A percentile compares a stretch with the other conserved stretches of the same genome.
phyloP scores from a whole-genome alignment of 768 basidiomycete genomes.

The Polyporus arcularius region DNA sequence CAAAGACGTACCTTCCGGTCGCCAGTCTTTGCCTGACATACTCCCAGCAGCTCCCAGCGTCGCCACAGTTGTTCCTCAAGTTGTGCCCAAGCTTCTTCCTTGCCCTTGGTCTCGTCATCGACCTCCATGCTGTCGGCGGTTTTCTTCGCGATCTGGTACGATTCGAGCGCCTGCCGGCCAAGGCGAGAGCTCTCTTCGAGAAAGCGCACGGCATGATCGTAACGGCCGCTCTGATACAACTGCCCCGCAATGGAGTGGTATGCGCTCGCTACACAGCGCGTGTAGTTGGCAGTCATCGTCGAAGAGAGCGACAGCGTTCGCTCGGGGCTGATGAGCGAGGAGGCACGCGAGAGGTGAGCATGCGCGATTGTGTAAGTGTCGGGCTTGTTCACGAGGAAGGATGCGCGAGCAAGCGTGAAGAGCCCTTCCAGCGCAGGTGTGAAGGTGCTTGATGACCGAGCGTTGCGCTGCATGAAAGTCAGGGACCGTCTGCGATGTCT shows the following conservation, averaged over 20 bases:
- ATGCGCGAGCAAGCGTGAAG: conserved; percentile 53
- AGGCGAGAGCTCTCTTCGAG: conserved; percentile 59
- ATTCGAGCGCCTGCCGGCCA: conserved; percentile 43
- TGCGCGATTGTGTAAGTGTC: conserved; percentile 50
- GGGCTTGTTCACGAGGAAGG: conserved; percentile 41
- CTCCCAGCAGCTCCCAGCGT: conserved; percentile 80
- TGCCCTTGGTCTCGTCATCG: conserved; percentile 29
- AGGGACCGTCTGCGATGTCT: not conserved
- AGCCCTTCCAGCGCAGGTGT: conserved; percentile 55
- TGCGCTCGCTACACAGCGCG: conserved; percentile 71
- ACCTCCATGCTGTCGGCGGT: conserved; percentile 1
- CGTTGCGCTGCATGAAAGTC: not conserved
- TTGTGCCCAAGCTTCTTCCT: conserved; percentile 51
- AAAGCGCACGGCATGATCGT: conserved; percentile 69
- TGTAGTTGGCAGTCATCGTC: conserved; percentile 47
- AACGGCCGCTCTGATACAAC: conserved; percentile 65
- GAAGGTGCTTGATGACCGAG: conserved; percentile 24
- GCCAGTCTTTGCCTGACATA: conserved; percentile 75
- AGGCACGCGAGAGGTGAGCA: conserved; percentile 48
- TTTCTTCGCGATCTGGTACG: conserved; percentile 8
- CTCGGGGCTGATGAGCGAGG: conserved; percentile 11
- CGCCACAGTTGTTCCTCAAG: conserved; percentile 67
- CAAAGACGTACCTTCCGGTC: conserved; percentile 62
- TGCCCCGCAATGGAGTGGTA: conserved; percentile 68
- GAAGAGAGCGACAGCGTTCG: not conserved